Evolutionary conservation across 352 stramenopile species (phyloP), one percentile per base, ranked within the genome.

Genomic region (Hyaloperonospora arabidopsidis): DNA sequence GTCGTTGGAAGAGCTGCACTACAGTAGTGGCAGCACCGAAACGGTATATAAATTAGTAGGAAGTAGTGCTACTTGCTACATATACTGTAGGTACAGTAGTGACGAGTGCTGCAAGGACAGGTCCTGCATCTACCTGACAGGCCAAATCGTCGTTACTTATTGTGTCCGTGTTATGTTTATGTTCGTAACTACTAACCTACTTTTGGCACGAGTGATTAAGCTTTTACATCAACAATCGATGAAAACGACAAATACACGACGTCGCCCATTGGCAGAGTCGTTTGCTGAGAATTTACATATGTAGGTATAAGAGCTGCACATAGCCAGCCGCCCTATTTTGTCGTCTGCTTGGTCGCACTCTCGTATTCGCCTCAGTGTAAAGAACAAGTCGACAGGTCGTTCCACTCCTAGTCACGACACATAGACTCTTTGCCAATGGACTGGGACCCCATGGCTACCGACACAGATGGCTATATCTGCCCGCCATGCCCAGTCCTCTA

Each of bases 401-500:
- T 53, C 17, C 29, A 49, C 18, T 50, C 10, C 5, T 39, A 23
- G 22, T 52, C 38, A 32, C 25, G 25, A 1, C 38, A 19, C 40
- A 25, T 47, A 41, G 44, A 23, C 52, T 48, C 36, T 3, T 17
- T 25, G 22, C 35, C 51, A 12, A 89, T 88, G 80, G 77, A 88
- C 62, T 90, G 80, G 80, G 74, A 88, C 59, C 70, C 76, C 32
- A 64, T 57, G 35, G 65, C 66, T 39, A 68, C 49, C 15, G 69
- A 72, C 54, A 67, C 68, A 10, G 74, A 84, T 65, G 80, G 83
- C 61, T 93, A 81, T 68, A 84, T 93, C 56, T 93, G 84, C 44
- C 81, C 81, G 39, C 78, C 81, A 5, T 93, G 84, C 56, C 83
- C 87, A 13, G 78, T 89, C 32, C 97, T 95, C 63, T 72, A 87